Evolutionary conservation across 2,329 filamentous ascomycete genomes (phyloP).

Genomic region (Emmonsiellopsis sp.): DNA sequence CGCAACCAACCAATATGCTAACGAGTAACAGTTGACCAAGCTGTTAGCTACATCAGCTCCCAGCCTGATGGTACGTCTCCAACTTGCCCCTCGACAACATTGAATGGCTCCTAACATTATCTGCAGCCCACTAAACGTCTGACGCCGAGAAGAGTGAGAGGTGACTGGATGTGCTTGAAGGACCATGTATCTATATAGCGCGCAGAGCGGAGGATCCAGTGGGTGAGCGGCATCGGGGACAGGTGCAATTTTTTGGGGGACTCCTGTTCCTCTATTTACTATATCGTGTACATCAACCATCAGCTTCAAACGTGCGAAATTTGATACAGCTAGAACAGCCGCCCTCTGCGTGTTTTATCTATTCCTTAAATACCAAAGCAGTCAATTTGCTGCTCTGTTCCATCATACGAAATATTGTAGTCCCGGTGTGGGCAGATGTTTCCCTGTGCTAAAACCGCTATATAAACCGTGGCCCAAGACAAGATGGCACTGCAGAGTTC

Average conservation of each 20-base stretch:
- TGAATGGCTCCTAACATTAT: slow-evolving; percentile 11
- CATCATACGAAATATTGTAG: neutral
- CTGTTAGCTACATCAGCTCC: slow-evolving; percentile 84
- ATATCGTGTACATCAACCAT: slow-evolving; percentile 35
- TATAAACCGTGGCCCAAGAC: too few species aligned
- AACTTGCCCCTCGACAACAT: slow-evolving; percentile 2
- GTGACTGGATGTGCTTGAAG: neutral
- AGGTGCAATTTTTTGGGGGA: slow-evolving; percentile 14
- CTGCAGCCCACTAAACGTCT: slow-evolving; percentile 10
- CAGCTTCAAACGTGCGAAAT: neutral
- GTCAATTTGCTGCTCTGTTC: neutral
- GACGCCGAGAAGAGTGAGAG: neutral
- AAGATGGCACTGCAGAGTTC: too few species aligned
- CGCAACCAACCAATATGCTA: slow-evolving; percentile 9
- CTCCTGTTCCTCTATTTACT: slow-evolving; percentile 21
- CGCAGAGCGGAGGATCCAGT: neutral
- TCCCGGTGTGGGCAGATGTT: too few species aligned
- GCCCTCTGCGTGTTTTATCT: neutral
- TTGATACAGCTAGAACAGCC: slow-evolving; percentile 3
- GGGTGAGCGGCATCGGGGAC: neutral
- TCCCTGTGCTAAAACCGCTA: too few species aligned
- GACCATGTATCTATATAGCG: neutral
- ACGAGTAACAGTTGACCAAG: slow-evolving; percentile 66
- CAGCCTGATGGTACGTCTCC: slow-evolving; percentile 77
- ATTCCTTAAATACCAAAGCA: neutral